Percentiles rank a stretch among this genome's conserved stretches.
phyloP scores from a whole-genome alignment of 371 early-diverging fungal genomes.

The Choanephora cucurbitarum region DNA sequence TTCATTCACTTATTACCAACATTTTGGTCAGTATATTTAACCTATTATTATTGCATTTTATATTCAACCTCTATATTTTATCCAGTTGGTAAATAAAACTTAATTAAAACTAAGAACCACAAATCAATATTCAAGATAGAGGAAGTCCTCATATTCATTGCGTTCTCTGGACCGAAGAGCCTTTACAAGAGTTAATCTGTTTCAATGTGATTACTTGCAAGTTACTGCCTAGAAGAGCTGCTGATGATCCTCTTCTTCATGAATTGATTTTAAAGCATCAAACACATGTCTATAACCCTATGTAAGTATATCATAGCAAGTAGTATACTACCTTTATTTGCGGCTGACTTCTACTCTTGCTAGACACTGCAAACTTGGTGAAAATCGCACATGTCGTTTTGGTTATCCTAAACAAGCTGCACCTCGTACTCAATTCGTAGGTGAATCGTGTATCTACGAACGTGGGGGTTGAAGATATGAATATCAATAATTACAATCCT shows the following conservation, averaged over 20 bases:
- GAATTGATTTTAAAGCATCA: slow-evolving; percentile 1
- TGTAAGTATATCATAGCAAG: background rate
- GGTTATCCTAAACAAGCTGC: background rate
- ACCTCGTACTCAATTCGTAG: background rate
- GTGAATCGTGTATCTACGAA: background rate
- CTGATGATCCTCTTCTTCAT: background rate
- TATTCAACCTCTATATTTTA: too few species aligned
- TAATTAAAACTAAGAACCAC: too few species aligned
- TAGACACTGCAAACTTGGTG: background rate
- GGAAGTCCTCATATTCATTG: slow-evolving; percentile 6
- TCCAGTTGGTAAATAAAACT: too few species aligned
- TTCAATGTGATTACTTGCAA: background rate
- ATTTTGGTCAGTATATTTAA: too few species aligned
- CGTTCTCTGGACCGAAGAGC: slow-evolving; percentile 5
- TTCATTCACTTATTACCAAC: too few species aligned
- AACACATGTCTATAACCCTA: background rate
- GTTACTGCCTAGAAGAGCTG: background rate
- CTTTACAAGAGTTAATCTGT: background rate
- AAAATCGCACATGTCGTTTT: slow-evolving; percentile 5
- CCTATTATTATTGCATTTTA: too few species aligned
- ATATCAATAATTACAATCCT: slow-evolving; percentile 5
- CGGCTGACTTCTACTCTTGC: too few species aligned
- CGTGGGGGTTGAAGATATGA: background rate
- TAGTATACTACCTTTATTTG: too few species aligned
- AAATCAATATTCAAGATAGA: background rate